phyloP scores from a whole-genome alignment of 306 rosid species.

The Canavalia gladiata region DNA sequence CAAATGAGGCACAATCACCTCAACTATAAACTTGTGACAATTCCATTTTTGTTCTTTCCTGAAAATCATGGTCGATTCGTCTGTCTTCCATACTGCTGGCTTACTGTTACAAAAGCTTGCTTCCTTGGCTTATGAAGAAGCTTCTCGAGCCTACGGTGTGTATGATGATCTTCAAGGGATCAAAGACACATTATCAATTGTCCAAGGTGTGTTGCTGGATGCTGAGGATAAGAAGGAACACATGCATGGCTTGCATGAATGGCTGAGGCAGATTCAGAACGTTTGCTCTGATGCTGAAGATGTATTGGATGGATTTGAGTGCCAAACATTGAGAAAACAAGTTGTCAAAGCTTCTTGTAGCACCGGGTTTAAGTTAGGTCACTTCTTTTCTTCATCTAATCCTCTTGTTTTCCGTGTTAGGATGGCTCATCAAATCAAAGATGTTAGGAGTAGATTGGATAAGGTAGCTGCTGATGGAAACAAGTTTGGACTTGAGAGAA shows the following conservation, averaged over 20 bases:
- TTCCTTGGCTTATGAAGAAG: slow-evolving; percentile 12
- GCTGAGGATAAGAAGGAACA: slow-evolving; percentile 36
- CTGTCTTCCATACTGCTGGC: background rate
- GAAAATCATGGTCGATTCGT: slow-evolving; percentile 21
- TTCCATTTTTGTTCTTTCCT: background rate
- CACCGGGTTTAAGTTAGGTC: slow-evolving; percentile 11
- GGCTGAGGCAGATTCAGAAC: slow-evolving; percentile 25
- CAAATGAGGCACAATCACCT: too few relatives aligned
- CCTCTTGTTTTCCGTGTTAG: slow-evolving; percentile 7
- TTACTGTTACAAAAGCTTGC: slow-evolving; percentile 29
- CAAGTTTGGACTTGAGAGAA: slow-evolving; percentile 8
- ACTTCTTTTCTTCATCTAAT: slow-evolving; percentile 26
- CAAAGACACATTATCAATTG: slow-evolving; percentile 12
- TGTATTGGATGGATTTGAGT: slow-evolving; percentile 21
- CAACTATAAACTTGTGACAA: background rate
- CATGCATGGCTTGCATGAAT: slow-evolving; percentile 5
- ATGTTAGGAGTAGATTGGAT: slow-evolving; percentile 30
- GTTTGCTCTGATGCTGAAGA: slow-evolving; percentile 11
- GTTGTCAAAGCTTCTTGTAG: background rate
- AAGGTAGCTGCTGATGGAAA: slow-evolving; percentile 21
- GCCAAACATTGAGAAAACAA: background rate
- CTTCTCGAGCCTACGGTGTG: slow-evolving; percentile 27
- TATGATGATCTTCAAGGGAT: slow-evolving; percentile 11
- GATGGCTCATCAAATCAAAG: slow-evolving; percentile 20
- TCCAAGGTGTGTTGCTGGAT: slow-evolving; percentile 13